Evolutionary conservation across 2,329 filamentous ascomycete species (phyloP).

Genomic region (Trichoderma sp.): DNA sequence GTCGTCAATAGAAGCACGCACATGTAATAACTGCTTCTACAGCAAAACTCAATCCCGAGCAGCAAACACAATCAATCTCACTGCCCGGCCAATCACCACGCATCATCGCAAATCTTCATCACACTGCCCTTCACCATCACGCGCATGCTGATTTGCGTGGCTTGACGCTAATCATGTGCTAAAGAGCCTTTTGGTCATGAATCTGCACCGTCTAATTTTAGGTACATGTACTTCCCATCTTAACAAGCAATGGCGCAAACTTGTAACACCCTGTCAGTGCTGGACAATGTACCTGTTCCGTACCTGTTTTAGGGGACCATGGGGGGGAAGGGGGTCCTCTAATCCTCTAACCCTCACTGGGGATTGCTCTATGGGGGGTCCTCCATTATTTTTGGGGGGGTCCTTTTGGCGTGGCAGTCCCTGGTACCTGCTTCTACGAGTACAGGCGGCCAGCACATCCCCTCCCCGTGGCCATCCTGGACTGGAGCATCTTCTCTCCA

Average conservation of each 20-base stretch:
- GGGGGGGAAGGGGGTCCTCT: not conserved
- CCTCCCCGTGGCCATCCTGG: slow-evolving; percentile 7
- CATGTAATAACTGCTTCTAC: not conserved
- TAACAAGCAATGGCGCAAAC: slow-evolving; percentile 8
- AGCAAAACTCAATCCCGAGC: not conserved
- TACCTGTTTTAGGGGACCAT: slow-evolving; percentile 13
- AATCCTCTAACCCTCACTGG: not conserved
- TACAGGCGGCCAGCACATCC: slow-evolving; percentile 13
- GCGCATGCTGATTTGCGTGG: slow-evolving; percentile 1
- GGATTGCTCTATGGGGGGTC: not conserved
- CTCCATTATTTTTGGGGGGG: not conserved
- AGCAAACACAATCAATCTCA: not conserved
- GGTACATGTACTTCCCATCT: slow-evolving; percentile 15
- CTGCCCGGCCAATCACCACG: not conserved
- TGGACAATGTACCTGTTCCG: not conserved
- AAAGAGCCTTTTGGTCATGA: not conserved
- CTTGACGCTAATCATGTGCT: slow-evolving; percentile 13
- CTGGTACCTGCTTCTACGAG: slow-evolving; percentile 20
- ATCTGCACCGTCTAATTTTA: slow-evolving; percentile 16
- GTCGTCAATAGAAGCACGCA: not conserved
- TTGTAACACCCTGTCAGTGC: slow-evolving; percentile 6
- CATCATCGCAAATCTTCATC: not conserved
- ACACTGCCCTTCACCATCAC: not conserved
- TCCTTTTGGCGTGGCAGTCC: slow-evolving; percentile 5
- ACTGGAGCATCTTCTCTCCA: slow-evolving; percentile 5